Base-by-base conservation (phyloP, 208 protist species). In the Novymonas esmeraldas region DNA sequence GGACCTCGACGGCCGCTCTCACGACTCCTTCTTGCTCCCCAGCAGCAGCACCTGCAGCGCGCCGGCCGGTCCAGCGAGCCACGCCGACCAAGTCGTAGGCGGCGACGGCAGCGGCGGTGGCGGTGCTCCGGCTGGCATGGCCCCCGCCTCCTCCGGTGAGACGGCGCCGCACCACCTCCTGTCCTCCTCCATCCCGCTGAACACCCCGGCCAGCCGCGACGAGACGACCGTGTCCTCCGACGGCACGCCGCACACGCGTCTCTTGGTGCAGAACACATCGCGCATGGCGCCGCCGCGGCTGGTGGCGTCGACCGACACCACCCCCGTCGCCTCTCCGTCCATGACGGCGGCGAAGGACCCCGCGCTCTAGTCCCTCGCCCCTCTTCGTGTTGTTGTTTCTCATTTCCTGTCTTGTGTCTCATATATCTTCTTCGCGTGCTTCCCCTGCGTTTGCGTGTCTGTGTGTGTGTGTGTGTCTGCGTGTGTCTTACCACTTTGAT, bases 231-330 rank as follows among this genome's bases (percentile, higher is more conserved):
- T 45, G 2, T 70, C 52, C 11, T 64, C 63, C 18, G 70, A 69
- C 39, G 63, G 42, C 4, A 54, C 62, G 33, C 63, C 48, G 28
- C 73, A 72, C 56, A 38, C 63, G 11, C 64, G 57, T 33, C 75
- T 83, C 39, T 71, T 74, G 31, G 75, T 84, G 46, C 83, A 89
- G 55, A 69, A 82, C 49, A 85, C 83, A 2, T 67, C 73, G 0
- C 79, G 83, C 34, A 83, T 89, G 76, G 58, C 52, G 6, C 60
- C 79, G 10, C 72, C 83, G 34, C 68, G 80, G 14, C 80, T 74
- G 6, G 38, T 79, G n/a, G 71, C 48, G 16, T 78, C 79, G 20
- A 36, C 49, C 6, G 76, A 83, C 28, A 61, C 45, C 11, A 89
- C 79, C 18, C 79, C 79, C 20, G 48, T 24, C 20, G 31, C 52